Evolutionary conservation across 2,329 filamentous ascomycete genomes (phyloP).

Genomic region (Aspergillus sp.): DNA sequence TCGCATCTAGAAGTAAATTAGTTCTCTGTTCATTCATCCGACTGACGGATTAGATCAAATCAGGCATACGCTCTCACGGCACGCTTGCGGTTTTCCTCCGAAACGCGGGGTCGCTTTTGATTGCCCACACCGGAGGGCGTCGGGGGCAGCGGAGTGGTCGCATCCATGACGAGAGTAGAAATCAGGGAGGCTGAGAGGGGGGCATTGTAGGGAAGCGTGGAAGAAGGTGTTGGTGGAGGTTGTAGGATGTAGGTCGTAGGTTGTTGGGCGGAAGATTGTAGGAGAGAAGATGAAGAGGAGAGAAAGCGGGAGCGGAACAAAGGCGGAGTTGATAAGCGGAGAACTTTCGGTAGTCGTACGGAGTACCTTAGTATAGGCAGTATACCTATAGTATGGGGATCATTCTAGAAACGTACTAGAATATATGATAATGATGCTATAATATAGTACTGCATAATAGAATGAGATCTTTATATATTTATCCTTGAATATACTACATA

Average conservation of each 20-base stretch:
- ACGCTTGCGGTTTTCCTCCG: constrained; percentile 41
- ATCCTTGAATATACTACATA: no score
- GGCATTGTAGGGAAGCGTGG: constrained; percentile 22
- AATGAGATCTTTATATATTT: no score
- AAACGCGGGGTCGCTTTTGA: constrained; percentile 39
- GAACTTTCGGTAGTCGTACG: no score
- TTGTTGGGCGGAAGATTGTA: not conserved
- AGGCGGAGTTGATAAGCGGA: not conserved
- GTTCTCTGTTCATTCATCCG: not conserved
- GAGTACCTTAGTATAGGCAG: no score
- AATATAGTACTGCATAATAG: no score
- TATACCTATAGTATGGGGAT: no score
- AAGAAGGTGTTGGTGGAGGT: not conserved
- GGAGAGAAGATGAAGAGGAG: not conserved
- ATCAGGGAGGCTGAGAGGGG: constrained; percentile 23
- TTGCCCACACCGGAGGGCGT: constrained; percentile 25
- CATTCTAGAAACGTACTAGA: no score
- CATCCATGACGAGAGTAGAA: constrained; percentile 27
- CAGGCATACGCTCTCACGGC: constrained; percentile 39
- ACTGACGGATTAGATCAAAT: no score
- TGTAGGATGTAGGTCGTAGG: not conserved
- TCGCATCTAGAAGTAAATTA: constrained; percentile 44
- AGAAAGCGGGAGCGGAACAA: not conserved
- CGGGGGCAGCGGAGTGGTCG: constrained; percentile 8
- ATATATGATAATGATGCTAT: no score